phyloP scores from a whole-genome alignment of 2,329 filamentous ascomycete species.

The Coniochaeta hoffmannii region DNA sequence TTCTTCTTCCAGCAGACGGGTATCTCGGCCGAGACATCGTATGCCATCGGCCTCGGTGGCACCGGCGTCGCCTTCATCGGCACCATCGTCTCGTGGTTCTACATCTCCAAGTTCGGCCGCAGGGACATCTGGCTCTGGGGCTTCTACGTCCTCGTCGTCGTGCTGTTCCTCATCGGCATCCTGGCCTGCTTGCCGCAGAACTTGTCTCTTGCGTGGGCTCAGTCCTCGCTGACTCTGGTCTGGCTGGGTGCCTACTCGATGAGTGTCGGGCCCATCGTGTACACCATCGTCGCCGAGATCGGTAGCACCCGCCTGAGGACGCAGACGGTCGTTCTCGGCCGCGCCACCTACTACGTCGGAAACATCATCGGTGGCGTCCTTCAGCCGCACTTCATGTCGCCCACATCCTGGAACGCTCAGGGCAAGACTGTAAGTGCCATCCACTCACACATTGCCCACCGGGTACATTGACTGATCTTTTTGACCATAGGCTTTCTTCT shows the following conservation, averaged over 20 bases:
- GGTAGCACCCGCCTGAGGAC: conserved; percentile 37
- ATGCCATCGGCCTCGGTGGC: conserved; percentile 23
- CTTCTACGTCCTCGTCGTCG: conserved; percentile 26
- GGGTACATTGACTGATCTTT: conserved; percentile 5
- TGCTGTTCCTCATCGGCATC: conserved; percentile 36
- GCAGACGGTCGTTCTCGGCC: conserved; percentile 36
- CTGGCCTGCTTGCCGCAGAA: conserved; percentile 28
- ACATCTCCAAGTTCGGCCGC: conserved; percentile 33
- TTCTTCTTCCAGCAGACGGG: conserved; percentile 2
- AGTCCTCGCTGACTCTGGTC: conserved; percentile 32
- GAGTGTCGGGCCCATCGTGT: conserved; percentile 35
- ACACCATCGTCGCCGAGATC: conserved; percentile 36
- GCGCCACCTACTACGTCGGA: conserved; percentile 31
- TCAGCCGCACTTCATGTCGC: conserved; percentile 29
- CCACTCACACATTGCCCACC: neutral
- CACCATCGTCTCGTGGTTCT: conserved; percentile 34
- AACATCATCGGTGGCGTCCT: conserved; percentile 33
- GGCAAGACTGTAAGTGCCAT: conserved; percentile 23
- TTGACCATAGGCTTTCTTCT: conserved; percentile 32
- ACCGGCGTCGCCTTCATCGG: conserved; percentile 35
- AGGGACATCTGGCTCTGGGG: conserved; percentile 34
- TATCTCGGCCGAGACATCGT: neutral
- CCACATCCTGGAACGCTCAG: conserved; percentile 30
- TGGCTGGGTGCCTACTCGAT: conserved; percentile 37
- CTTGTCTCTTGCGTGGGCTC: conserved; percentile 27